Evolutionary conservation across 78 protist genomes (phyloP).

Genomic region (Dictyostelium intermedium): DNA sequence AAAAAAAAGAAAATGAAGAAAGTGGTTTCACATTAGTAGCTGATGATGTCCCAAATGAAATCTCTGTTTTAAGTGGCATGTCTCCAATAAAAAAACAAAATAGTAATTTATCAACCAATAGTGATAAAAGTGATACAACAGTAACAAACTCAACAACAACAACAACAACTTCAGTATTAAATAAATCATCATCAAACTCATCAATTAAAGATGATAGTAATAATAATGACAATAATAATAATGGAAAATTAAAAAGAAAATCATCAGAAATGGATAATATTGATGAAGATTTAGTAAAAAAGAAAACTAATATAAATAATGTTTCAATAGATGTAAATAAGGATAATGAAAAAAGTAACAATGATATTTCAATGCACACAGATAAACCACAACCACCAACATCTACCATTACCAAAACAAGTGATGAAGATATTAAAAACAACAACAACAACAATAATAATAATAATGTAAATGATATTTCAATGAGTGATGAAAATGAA

Average conservation of each 20-base stretch:
- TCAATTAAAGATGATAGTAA: background rate
- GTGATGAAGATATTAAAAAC: background rate
- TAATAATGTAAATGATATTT: background rate
- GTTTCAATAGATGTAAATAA: background rate
- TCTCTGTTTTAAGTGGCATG: background rate
- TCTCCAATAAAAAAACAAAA: constrained; percentile 23
- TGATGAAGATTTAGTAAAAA: background rate
- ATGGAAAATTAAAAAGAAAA: constrained; percentile 22
- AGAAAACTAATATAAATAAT: background rate
- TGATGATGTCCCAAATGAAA: background rate
- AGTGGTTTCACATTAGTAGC: constrained; percentile 27
- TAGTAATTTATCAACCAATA: background rate
- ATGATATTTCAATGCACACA: background rate
- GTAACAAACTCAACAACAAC: too few species aligned
- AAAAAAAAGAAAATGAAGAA: background rate
- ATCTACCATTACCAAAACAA: background rate
- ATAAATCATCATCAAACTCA: background rate
- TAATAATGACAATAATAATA: background rate
- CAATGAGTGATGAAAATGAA: background rate
- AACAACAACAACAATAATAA: too few species aligned
- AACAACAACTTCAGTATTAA: background rate
- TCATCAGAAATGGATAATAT: background rate
- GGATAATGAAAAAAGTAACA: background rate
- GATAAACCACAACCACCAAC: background rate
- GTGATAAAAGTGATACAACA: background rate